A percentile compares a stretch with the other conserved stretches of the same genome.
Evolutionary conservation across 805 yeast species (phyloP).

Genomic region (Candida chilensis): DNA sequence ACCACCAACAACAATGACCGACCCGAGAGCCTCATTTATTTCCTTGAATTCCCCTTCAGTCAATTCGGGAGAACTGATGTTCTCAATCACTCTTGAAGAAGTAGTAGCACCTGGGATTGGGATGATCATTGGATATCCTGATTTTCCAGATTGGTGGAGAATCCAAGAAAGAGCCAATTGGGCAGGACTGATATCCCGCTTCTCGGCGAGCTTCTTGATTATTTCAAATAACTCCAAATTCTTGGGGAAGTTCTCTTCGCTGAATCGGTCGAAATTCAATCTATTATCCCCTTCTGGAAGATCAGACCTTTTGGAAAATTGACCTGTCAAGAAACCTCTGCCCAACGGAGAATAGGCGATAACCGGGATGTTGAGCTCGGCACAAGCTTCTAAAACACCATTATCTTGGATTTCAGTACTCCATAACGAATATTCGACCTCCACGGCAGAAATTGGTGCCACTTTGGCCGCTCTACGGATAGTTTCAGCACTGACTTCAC

Average conservation of each 20-base stretch:
- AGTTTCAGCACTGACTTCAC: constrained; percentile 61
- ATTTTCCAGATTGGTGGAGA: constrained; percentile 30
- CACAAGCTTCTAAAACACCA: constrained; percentile 55
- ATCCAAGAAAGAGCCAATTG: constrained; percentile 71
- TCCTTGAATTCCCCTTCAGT: constrained; percentile 48
- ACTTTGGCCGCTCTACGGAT: constrained; percentile 48
- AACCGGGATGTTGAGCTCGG: constrained; percentile 52
- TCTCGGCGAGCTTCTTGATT: constrained; percentile 37
- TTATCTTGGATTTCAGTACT: constrained; percentile 52
- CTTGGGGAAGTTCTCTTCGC: constrained; percentile 41
- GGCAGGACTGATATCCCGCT: constrained; percentile 41
- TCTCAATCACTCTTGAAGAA: constrained; percentile 49
- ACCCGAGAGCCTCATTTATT: constrained; percentile 34
- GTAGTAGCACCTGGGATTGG: constrained; percentile 81
- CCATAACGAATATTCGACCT: constrained; percentile 71
- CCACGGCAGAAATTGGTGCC: constrained; percentile 58
- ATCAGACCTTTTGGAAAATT: constrained; percentile 31
- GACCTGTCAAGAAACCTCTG: constrained; percentile 69
- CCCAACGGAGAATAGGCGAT: constrained; percentile 82
- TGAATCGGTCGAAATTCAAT: constrained; percentile 43
- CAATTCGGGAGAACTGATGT: constrained; percentile 37
- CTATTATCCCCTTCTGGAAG: constrained; percentile 52
- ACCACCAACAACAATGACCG: constrained; percentile 41
- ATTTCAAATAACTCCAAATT: constrained; percentile 43
- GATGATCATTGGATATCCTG: constrained; percentile 42